Base-by-base conservation (phyloP, 106 monocot species). In the Chionographis japonica region DNA sequence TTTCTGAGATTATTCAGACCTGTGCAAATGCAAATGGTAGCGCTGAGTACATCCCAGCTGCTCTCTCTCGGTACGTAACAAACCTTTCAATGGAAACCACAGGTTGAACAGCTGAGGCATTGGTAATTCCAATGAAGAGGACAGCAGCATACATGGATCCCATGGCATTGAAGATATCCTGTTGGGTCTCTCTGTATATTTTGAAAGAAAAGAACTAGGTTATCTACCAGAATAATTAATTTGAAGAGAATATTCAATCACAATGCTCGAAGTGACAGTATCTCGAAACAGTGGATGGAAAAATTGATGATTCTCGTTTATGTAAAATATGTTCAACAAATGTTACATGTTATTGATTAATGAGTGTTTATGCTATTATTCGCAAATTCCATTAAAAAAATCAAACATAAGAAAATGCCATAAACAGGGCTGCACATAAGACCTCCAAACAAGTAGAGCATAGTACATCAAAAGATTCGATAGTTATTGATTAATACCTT, bases 141-240 rank as follows among this genome's bases (percentile, higher is more conserved):
- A 93, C 93, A 43, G 98, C 98, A 70, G 98, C 90, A 69, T 99
- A 99, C 93, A 99, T 93, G 65, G 93, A 83, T 68, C 98, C 98
- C 98, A 99, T 99, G 27, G 98, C 85, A 78, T 99, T 99, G 15
- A 93, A 80, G 37, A 99, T 85, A 72, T 90, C 98, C 71, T 87
- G 90, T 62, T 99, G 98, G 7, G 90, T 87, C 38, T 78, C 75
- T 79, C 98, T 99, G 84, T 61, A 61, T 43, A 58, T 12, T 43
- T 66, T 15, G 4, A 1, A 65, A 72, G 60, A 0, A 19, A 49
- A 54, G 51, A 18, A 73, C 11, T 52, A 40, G 50, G 50, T 19
- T 38, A 13, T 50, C 16, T 18, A 36, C 11, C 41, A 67, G 8
- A n/a, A 52, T 56, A 52, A 27, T 27, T 27, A 27, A 27, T 27